These are phyloP conservation scores for Aureobasidium subglaciale DNA, from an alignment of 2,329 filamentous ascomycete species.

Conservation along the genomic window DNA sequence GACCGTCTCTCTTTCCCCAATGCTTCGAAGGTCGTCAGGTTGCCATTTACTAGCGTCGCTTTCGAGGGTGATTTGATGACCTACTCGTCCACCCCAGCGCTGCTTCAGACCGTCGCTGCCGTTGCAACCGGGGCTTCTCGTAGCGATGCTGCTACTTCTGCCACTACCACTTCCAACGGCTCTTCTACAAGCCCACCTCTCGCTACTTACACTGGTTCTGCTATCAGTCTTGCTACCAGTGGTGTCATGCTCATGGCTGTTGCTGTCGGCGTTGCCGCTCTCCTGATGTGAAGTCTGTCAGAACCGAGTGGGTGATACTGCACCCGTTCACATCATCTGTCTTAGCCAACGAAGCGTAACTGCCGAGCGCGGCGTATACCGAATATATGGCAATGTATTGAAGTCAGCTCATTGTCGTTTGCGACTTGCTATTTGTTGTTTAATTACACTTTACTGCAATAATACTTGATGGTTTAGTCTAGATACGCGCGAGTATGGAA, in stretches of 20 bases:
- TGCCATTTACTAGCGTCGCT: background rate
- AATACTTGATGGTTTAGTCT: too few relatives aligned
- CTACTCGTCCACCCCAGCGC: background rate
- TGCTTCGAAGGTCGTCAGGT: background rate
- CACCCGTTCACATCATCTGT: too few relatives aligned
- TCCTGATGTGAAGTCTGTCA: too few relatives aligned
- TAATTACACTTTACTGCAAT: too few relatives aligned
- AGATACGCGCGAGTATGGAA: too few relatives aligned
- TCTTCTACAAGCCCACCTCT: background rate
- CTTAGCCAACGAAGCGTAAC: too few relatives aligned
- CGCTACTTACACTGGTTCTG: background rate
- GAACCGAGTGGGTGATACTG: too few relatives aligned
- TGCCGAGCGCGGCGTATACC: too few relatives aligned
- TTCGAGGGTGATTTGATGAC: constrained; percentile 7
- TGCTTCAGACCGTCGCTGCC: constrained; percentile 1
- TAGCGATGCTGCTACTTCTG: background rate
- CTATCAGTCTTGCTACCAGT: background rate
- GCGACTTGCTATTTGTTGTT: too few relatives aligned
- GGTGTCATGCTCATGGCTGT: background rate
- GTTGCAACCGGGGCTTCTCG: background rate
- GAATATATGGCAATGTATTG: too few relatives aligned
- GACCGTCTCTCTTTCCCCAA: background rate
- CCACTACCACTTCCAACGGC: background rate
- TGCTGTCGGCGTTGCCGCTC: constrained; percentile 21
- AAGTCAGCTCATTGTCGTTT: too few relatives aligned